Base-by-base conservation (phyloP, 768 basidiomycete species). In the Tricholoma flavovirens region DNA sequence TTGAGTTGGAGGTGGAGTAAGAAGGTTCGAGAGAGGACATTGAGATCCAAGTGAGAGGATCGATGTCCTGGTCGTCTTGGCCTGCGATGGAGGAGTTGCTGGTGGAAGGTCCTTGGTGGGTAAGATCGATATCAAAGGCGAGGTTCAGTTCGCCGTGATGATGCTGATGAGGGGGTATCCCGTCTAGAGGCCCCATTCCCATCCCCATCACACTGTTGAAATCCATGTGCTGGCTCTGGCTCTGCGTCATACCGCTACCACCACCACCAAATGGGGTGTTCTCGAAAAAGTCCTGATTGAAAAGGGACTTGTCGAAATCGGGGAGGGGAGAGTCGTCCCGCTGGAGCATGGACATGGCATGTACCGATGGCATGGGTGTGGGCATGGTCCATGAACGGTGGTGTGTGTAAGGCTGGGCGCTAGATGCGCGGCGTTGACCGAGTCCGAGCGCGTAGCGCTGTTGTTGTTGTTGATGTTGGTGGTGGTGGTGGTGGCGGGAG, bases 381-480 rank as follows among this genome's bases (percentile, higher is more conserved):
- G 68, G 62, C 45, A 71, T 59, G 0, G 73, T 71, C 72, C 75
- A 75, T 21, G 71, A 69, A 21, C 72, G 68, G 57, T 67, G 64
- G 49, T 67, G 63, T 62, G 66, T 60, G 12, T 70, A 61, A 4
- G 79, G 79, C 45, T 73, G 69, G 2, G 75, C 78, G 51, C 78
- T 80, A 0, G 80, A 83, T 0, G 81, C 74, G 4, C 82, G 76
- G 21, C 81, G 75, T 36, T 75, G 73, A 3, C 77, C 77, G n/a
- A 78, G 65, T 2, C 78, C 78, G 15, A 78, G 65, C 56, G 73
- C 58, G 57, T 68, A 64, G 8, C 79, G 73, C 17, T 73, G 72
- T 19, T 72, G n/a, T n/a, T n/a, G n/a, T n/a, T n/a, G n/a, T n/a
- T n/a, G n/a, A n/a, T n/a, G n/a, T n/a, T n/a, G n/a, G n/a, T n/a